Conservation (phyloP, 257 asterid species). For the Mentha longifolia region DNA sequence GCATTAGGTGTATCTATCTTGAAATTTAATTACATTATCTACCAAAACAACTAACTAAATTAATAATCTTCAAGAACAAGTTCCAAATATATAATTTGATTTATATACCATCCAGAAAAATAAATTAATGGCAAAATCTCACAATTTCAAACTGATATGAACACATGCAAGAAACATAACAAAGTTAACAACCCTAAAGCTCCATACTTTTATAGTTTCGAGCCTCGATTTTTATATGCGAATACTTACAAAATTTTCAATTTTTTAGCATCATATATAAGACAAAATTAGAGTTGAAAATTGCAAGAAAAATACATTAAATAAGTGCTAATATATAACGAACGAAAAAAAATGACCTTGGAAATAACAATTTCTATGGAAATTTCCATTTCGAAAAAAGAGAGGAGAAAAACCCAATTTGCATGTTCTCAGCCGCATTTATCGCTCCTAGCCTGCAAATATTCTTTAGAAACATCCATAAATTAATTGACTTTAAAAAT, state of each 20-base stretch:
- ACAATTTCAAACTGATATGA: background rate
- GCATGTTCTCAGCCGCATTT: conserved; percentile 57
- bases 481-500: conserved; percentile 26
- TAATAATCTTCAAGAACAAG: background rate
- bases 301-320: background rate
- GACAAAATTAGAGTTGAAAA: background rate
- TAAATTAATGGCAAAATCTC: too few species aligned
- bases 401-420: conserved; percentile 33
- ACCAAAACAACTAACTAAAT: background rate
- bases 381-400: conserved; percentile 20
- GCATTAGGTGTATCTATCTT: background rate
- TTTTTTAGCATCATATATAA: background rate
- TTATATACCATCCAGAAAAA: too few species aligned
- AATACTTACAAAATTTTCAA: background rate
- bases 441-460: conserved; percentile 40
- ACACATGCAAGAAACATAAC: background rate
- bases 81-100: background rate
- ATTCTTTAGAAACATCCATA: conserved; percentile 58
- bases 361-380: conserved; percentile 19
- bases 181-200: background rate
- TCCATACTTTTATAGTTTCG: background rate
- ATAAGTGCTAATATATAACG: background rate
- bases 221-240: background rate
- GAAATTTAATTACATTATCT: background rate
- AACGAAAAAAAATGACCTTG: background rate